Conservation (phyloP, 495 filamentous ascomycete genomes). For the Penicillium chermesinum region DNA sequence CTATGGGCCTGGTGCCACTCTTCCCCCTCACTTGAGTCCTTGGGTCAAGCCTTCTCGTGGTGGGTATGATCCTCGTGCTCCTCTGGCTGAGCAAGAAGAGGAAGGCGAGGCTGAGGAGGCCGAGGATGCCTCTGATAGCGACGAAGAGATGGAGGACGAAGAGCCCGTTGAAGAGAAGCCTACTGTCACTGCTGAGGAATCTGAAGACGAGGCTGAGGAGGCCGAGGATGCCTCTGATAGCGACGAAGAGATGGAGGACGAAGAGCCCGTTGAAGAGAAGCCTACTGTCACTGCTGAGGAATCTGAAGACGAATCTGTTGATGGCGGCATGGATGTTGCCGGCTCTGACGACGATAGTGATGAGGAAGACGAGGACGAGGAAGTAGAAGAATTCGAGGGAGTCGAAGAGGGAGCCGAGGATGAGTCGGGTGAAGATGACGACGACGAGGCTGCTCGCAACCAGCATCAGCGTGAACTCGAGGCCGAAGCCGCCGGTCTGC, state of each 20-base stretch:
- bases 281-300: constrained; percentile 5
- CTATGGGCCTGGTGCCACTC: constrained; percentile 80
- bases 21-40: constrained; percentile 92
- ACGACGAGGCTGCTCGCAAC: constrained; percentile 45
- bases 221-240: constrained; percentile 52
- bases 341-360: constrained; percentile 45
- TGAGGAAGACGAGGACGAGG: constrained; percentile 34
- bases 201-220: constrained; percentile 66
- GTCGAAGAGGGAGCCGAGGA: constrained; percentile 40
- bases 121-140: constrained; percentile 49
- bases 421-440: constrained; percentile 42
- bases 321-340: constrained; percentile 59
- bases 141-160: constrained; percentile 41
- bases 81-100: constrained; percentile 69
- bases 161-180: constrained; percentile 23
- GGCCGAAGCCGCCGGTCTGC: constrained; percentile 69
- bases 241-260: constrained; percentile 40
- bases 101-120: constrained; percentile 75
- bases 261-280: constrained; percentile 16
- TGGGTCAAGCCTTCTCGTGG: constrained; percentile 85
- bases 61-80: constrained; percentile 80
- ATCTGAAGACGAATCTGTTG: constrained; percentile 32
- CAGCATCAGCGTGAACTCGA: constrained; percentile 85
- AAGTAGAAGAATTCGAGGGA: constrained; percentile 37
- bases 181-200: constrained; percentile 22